Conservation (phyloP, 768 basidiomycete genomes). For the Ephemerocybe angulata region DNA sequence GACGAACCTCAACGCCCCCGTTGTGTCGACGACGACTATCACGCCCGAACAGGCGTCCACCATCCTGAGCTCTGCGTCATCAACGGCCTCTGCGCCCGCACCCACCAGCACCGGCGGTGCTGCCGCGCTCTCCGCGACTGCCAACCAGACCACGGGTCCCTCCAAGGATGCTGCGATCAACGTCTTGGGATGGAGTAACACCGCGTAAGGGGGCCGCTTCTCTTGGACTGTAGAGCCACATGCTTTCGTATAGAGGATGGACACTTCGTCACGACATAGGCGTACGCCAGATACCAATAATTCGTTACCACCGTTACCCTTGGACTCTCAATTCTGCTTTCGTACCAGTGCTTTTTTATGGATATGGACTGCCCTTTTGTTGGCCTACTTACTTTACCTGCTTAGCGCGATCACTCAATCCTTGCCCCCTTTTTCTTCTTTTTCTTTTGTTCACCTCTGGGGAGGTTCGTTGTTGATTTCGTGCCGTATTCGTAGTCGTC, state of each 20-base stretch:
- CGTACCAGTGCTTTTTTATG: background rate
- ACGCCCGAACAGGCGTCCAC: conserved; percentile 33
- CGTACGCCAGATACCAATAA: background rate
- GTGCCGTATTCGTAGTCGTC: background rate
- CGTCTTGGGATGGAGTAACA: conserved; percentile 43
- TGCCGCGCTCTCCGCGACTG: conserved; percentile 18
- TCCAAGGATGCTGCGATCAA: conserved; percentile 17
- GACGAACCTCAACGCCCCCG: conserved; percentile 8
- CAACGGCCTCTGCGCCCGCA: conserved; percentile 16
- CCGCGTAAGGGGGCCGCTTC: background rate
- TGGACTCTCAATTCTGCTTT: background rate
- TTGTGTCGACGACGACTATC: conserved; percentile 24
- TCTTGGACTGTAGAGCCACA: background rate
- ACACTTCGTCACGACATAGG: background rate
- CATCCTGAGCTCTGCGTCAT: conserved; percentile 28
- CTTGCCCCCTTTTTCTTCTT: background rate
- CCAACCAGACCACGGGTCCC: conserved; percentile 39
- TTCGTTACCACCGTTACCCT: background rate
- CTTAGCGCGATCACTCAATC: background rate
- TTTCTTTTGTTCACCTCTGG: background rate
- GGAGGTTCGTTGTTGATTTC: background rate
- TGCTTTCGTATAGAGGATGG: background rate
- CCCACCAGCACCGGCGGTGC: conserved; percentile 18
- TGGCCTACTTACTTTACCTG: background rate
- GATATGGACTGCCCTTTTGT: background rate